phyloP scores from a whole-genome alignment of 2,329 filamentous ascomycete species.

The Huntiella abstrusa region DNA sequence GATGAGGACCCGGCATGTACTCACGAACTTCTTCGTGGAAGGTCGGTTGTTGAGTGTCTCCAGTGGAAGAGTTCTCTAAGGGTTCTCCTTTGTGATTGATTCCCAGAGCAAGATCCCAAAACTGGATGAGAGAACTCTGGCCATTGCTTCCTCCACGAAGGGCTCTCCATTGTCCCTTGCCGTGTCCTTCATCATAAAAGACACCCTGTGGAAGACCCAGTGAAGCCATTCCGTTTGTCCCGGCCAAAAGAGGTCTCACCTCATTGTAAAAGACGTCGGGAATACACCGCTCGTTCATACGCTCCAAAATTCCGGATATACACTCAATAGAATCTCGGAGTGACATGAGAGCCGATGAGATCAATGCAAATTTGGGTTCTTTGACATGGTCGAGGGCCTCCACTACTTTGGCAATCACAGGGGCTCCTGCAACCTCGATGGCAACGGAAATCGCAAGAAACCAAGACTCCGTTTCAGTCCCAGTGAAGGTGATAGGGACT shows the following conservation, averaged over 20 bases:
- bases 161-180: constrained; percentile 51
- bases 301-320: constrained; percentile 54
- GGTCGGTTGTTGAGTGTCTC: constrained; percentile 38
- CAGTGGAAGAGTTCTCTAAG: neutral
- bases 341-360: constrained; percentile 53
- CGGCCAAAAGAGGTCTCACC: constrained; percentile 83
- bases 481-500: constrained; percentile 78
- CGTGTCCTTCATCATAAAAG: constrained; percentile 65
- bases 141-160: constrained; percentile 92
- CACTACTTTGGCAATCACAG: constrained; percentile 75
- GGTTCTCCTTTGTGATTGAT: constrained; percentile 42
- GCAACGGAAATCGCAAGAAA: constrained; percentile 96
- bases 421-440: constrained; percentile 79
- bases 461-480: constrained; percentile 92
- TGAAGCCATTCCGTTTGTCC: constrained; percentile 93
- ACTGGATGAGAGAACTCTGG: constrained; percentile 90
- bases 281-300: constrained; percentile 92
- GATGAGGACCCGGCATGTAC: constrained; percentile 91
- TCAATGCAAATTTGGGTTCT: constrained; percentile 43
- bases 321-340: constrained; percentile 82
- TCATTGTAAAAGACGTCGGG: constrained; percentile 88
- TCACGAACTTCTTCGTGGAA: constrained; percentile 93
- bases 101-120: constrained; percentile 84
- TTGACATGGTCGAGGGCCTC: constrained; percentile 66
- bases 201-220: constrained; percentile 78